Conservation (phyloP, 768 basidiomycete genomes). For the Kwoniella mangroviensis region DNA sequence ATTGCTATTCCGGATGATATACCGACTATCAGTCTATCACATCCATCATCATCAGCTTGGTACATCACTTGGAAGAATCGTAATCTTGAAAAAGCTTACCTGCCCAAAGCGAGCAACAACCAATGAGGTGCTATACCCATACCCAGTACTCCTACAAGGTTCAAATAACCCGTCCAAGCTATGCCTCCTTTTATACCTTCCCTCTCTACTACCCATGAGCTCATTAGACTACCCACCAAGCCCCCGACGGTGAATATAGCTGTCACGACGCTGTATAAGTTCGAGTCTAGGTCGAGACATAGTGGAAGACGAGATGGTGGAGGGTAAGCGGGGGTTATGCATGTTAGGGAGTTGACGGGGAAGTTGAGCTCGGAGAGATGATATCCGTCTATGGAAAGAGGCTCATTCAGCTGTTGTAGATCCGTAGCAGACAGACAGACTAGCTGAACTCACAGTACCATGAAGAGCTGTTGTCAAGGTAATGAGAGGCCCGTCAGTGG, state of each 20-base stretch:
- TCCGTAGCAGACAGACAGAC: background rate
- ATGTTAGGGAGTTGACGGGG: constrained; percentile 76
- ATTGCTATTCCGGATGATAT: constrained; percentile 52
- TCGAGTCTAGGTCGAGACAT: constrained; percentile 79
- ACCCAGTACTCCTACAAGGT: constrained; percentile 43
- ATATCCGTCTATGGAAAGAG: constrained; percentile 68
- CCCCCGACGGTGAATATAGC: constrained; percentile 87
- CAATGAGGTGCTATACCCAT: constrained; percentile 53
- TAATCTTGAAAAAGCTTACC: constrained; percentile 30
- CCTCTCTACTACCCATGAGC: constrained; percentile 41
- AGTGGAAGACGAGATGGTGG: constrained; percentile 62
- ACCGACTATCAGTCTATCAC: constrained; percentile 46
- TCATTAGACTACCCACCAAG: constrained; percentile 64
- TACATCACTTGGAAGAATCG: background rate
- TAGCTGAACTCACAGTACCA: constrained; percentile 50
- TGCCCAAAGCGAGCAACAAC: constrained; percentile 42
- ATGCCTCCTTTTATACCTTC: constrained; percentile 47
- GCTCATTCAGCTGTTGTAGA: background rate
- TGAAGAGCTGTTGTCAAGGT: constrained; percentile 42
- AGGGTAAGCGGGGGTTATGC: constrained; percentile 60
- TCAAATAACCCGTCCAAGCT: constrained; percentile 51
- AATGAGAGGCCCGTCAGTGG: background rate
- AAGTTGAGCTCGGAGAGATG: constrained; percentile 92
- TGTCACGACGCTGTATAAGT: constrained; percentile 80
- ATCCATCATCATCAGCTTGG: constrained; percentile 2